Evolutionary conservation across 805 yeast genomes (phyloP), one percentile per base, ranked within the genome.

Genomic region (Candida dajiaensis): DNA sequence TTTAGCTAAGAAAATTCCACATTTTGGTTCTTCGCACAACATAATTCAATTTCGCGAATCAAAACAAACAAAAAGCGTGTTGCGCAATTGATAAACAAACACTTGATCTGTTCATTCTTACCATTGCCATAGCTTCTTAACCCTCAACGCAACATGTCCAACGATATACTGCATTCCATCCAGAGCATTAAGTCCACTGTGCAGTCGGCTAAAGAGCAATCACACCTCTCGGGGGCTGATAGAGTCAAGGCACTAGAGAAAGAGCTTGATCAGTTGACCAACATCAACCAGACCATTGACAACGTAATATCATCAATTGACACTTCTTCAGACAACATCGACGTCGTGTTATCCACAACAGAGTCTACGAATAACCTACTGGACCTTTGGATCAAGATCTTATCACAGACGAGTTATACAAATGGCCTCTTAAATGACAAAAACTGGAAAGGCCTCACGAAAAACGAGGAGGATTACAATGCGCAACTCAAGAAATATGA

Each of bases 391-490:
- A 72, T 77, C 44, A 69, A 74, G 50, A 80, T 82, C 42, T 70
- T 81, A 19, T 79, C 84, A 15, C 85, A 81, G 55, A 76, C 84
- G 20, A 74, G 75, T 31, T 77, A 78, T 55, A 75, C 82, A 4
- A 67, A 71, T 23, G 70, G 73, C 10, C 59, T 78, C 18, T 65
- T 80, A 51, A 67, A 68, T 44, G 73, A 74, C 45, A 52, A 55
- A 23, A 66, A 66, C 42, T 68, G 78, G 71, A 62, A 66, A 42
- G 75, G 74, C 0, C 29, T 51, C 2, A 45, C 59, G 3, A 59
- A 52, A 36, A 52, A 46, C 29, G 63, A 58, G 20, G 56, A 51
- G 25, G 57, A 52, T 22, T 55, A 56, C 40, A 58, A 53, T 9
- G 28, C 40, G 18, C 61, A 61, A 40, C 46, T 56, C 44, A 58